Evolutionary conservation across 257 asterid genomes (phyloP), one percentile per base, ranked within the genome.

Genomic region (Scutellaria galericulata): DNA sequence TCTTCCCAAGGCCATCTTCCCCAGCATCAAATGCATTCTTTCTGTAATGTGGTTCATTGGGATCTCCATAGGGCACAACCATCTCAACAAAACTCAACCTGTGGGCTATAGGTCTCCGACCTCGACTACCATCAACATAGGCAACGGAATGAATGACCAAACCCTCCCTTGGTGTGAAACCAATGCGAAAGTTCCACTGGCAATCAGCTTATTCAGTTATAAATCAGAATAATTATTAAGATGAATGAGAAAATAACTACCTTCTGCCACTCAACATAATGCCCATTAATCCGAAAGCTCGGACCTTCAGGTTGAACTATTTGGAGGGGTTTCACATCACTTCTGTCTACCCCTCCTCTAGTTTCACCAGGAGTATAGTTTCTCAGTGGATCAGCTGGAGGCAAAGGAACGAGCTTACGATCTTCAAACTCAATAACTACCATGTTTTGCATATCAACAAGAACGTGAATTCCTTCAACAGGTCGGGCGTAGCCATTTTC

Each of bases 31-130:
- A 93, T 44, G 98, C 98, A 71, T 90, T 93, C 75, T 93, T 93
- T 66, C 98, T 81, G 80, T 93, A 90, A 75, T 93, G 98, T 64
- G 98, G 97, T 14, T 90, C 95, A 81, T 93, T 93, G n/a, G 98
- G 98, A 80, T 93, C 98, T 64, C 98, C 98, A 74, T 92, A 92
- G 48, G 98, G 98, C 58, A 92, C 98, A 64, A 92, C 98, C 98
- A 92, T 90, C 84, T 92, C 98, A 68, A 87, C 98, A 83, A 92
- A 92, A 77, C 97, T 90, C 84, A 93, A 82, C 84, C 97, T 83
- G 76, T 89, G 98, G 52, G 98, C 98, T 63, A 93, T 86, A 61
- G 95, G 96, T 77, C 98, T 87, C 77, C 97, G 83, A 45, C 98
- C 98, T 54, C 97, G 86, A 68, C 97, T 86, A 47, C 97, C 98